Evolutionary conservation across 371 early-diverging fungal genomes (phyloP).

Genomic region (Synchytrium microbalum): DNA sequence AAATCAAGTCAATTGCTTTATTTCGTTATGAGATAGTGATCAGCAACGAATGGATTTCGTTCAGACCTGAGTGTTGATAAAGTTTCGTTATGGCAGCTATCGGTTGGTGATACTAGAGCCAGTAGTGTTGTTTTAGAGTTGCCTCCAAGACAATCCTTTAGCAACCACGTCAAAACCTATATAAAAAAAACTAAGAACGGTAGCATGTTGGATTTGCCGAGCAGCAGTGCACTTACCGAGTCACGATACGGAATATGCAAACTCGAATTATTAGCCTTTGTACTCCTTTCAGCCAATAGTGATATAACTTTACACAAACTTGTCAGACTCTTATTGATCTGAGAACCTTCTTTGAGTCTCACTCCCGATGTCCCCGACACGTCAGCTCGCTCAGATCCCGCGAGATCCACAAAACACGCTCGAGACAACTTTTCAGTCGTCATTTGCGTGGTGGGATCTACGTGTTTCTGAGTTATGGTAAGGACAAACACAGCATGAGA

Average conservation of each 20-base stretch:
- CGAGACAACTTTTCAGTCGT: constrained; percentile 22
- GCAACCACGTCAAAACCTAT: constrained; percentile 76
- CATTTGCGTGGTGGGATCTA: constrained; percentile 4
- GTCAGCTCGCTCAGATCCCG: constrained; percentile 88
- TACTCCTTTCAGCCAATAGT: constrained; percentile 69
- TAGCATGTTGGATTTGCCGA: background rate
- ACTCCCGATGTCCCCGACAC: constrained; percentile 93
- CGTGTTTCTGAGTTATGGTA: constrained; percentile 56
- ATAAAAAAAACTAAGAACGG: background rate
- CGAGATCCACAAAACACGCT: constrained; percentile 55
- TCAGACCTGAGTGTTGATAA: constrained; percentile 87
- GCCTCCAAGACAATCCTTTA: constrained; percentile 90
- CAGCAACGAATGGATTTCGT: no score
- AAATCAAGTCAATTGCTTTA: no score
- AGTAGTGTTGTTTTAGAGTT: constrained; percentile 92
- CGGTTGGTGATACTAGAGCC: constrained; percentile 56
- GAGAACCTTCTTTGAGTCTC: constrained; percentile 97
- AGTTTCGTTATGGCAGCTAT: constrained; percentile 61
- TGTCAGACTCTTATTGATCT: constrained; percentile 94
- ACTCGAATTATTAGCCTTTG: constrained; percentile 14
- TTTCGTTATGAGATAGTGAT: no score
- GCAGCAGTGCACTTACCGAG: background rate
- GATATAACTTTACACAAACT: constrained; percentile 96
- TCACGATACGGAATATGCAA: constrained; percentile 40
- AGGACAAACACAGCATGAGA: constrained; percentile 94